Evolutionary conservation across 371 early-diverging fungal species (phyloP).

Genomic region (Syncephalastrum sp.): DNA sequence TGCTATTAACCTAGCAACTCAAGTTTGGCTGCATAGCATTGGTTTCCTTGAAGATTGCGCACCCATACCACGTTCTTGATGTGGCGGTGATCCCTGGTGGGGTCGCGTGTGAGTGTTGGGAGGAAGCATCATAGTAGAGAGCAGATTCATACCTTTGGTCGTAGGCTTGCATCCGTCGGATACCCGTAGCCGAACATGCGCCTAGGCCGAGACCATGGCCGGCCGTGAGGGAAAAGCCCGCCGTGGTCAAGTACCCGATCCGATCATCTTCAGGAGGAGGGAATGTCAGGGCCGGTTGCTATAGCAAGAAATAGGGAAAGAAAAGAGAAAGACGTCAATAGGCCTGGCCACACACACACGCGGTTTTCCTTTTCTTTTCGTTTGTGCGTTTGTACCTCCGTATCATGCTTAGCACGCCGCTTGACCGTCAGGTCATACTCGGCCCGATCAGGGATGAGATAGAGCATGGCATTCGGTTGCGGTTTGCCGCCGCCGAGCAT

Average conservation of each 20-base stretch:
- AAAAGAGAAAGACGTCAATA: too few relatives aligned
- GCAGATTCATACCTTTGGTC: slow-evolving; percentile 24
- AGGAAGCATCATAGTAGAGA: too few relatives aligned
- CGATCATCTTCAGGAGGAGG: slow-evolving; percentile 31
- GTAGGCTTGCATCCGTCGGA: slow-evolving; percentile 24
- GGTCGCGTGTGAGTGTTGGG: too few relatives aligned
- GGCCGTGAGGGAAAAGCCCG: slow-evolving; percentile 63
- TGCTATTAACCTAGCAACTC: too few relatives aligned
- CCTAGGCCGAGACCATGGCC: slow-evolving; percentile 68
- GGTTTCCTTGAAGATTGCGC: too few relatives aligned
- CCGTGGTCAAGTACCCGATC: slow-evolving; percentile 75
- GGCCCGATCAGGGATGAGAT: slow-evolving; percentile 28
- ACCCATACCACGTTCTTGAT: too few relatives aligned
- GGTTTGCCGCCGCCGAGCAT: slow-evolving; percentile 54
- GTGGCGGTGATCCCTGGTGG: too few relatives aligned
- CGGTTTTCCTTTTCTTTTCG: too few relatives aligned
- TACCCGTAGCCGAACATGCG: slow-evolving; percentile 46
- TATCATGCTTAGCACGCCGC: neutral
- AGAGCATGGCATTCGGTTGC: slow-evolving; percentile 50
- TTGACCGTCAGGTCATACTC: slow-evolving; percentile 18
- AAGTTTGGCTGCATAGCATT: neutral
- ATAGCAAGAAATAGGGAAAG: neutral
- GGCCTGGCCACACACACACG: too few relatives aligned
- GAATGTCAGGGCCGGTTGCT: slow-evolving; percentile 2
- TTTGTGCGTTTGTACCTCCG: neutral